Evolutionary conservation across 1,284 basidiomycete genomes (phyloP).

Genomic region (Ceratobasidium sp.): DNA sequence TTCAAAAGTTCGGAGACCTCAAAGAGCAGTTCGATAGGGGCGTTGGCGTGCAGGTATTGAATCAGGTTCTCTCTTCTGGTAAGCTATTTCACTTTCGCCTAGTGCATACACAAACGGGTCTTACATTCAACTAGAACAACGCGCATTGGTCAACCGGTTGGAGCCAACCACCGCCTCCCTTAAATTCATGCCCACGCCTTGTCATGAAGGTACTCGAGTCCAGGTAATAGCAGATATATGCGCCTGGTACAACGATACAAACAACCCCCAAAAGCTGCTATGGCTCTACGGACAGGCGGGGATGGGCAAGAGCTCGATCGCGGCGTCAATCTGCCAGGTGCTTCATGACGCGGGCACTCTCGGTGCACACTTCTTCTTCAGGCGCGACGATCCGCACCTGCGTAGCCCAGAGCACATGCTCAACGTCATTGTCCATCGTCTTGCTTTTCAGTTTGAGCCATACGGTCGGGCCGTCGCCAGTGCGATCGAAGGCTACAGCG

Average conservation of each 20-base stretch:
- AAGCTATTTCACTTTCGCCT: too few species aligned
- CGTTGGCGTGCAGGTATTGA: neutral
- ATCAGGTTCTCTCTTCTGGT: too few species aligned
- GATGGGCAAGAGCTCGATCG: slow-evolving; percentile 49
- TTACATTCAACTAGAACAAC: neutral
- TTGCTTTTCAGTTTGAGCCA: slow-evolving; percentile 1
- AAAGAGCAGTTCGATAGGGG: slow-evolving; percentile 1
- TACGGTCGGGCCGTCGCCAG: neutral
- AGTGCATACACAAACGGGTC: too few species aligned
- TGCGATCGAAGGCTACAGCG: neutral
- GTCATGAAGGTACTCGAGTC: slow-evolving; percentile 45
- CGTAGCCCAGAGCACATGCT: slow-evolving; percentile 10
- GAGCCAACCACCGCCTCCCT: neutral
- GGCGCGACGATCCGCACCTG: slow-evolving; percentile 43
- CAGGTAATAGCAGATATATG: slow-evolving; percentile 43
- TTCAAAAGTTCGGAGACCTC: neutral
- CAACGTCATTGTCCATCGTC: slow-evolving; percentile 34
- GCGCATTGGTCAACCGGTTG: neutral
- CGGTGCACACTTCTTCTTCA: slow-evolving; percentile 52
- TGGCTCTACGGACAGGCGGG: slow-evolving; percentile 50
- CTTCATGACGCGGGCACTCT: slow-evolving; percentile 44
- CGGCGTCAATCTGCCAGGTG: slow-evolving; percentile 46
- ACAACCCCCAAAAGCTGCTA: slow-evolving; percentile 39
- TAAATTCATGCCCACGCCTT: neutral
- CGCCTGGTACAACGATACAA: slow-evolving; percentile 35